These are phyloP conservation scores for Lasiosphaeris hirsuta DNA, from an alignment of 495 filamentous ascomycete genomes.

Conservation along the genomic window DNA sequence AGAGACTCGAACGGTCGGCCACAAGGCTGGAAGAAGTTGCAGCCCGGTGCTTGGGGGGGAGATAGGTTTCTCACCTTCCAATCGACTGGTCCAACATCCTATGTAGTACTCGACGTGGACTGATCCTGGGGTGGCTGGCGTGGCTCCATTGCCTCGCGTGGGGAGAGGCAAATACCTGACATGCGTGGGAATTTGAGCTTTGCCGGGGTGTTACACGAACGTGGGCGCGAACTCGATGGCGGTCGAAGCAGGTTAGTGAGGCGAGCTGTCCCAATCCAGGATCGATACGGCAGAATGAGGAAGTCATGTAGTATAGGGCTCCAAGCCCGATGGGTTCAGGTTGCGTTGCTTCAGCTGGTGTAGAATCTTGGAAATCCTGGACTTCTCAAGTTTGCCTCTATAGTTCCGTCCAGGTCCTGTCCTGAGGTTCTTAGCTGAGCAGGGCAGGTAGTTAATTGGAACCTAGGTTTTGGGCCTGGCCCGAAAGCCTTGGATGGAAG, in stretches of 20 bases:
- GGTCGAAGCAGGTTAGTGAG: not conserved
- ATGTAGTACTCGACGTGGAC: no score
- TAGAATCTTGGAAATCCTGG: not conserved
- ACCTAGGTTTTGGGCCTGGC: not conserved
- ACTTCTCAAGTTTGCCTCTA: not conserved
- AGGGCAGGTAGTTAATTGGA: not conserved
- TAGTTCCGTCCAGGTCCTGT: not conserved
- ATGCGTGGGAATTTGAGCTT: no score
- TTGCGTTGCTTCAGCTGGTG: not conserved
- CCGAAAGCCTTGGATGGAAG: not conserved
- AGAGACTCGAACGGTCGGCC: no score
- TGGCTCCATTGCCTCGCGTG: no score
- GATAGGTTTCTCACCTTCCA: not conserved
- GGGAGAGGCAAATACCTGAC: no score
- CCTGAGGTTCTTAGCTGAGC: slow-evolving; percentile 2
- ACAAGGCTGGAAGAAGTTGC: not conserved
- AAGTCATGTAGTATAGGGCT: not conserved
- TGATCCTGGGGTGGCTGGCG: no score
- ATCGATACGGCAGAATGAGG: slow-evolving; percentile 2
- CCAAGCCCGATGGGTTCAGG: not conserved
- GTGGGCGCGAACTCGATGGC: not conserved
- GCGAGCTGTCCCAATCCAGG: not conserved
- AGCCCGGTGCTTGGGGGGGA: not conserved
- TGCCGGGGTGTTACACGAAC: no score
- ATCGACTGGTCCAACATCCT: no score